Conservation (phyloP, 176 grass and related monocot species). For the Oryza nivara region DNA sequence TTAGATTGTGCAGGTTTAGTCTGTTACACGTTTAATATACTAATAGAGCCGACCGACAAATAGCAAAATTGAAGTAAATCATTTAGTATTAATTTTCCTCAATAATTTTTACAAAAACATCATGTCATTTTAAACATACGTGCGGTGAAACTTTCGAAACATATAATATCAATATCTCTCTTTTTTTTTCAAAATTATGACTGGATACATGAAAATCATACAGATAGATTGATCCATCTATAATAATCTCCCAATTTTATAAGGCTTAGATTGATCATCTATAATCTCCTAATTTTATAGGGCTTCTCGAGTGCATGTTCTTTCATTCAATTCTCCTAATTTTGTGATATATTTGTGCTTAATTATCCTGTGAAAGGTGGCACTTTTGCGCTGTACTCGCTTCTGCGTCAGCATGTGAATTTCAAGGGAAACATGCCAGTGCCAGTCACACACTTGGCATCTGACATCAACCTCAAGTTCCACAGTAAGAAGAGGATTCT, state of each 20-base stretch:
- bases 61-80: too few species aligned
- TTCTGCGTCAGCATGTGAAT: constrained; percentile 70
- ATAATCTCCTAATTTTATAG: too few species aligned
- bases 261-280: neutral
- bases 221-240: neutral
- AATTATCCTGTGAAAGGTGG: constrained; percentile 52
- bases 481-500: constrained; percentile 53
- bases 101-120: too few species aligned
- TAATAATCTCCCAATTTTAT: too few species aligned
- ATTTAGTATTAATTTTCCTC: too few species aligned
- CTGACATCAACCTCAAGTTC: constrained; percentile 64
- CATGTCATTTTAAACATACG: neutral
- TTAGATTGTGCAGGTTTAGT: too few species aligned
- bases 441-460: constrained; percentile 53
- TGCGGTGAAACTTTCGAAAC: neutral
- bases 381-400: constrained; percentile 85
- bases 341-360: neutral
- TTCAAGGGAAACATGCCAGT: constrained; percentile 73
- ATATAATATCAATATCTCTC: neutral
- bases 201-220: neutral
- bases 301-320: neutral
- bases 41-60: too few species aligned
- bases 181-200: neutral
- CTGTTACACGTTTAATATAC: too few species aligned
- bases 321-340: neutral